phyloP scores from a whole-genome alignment of 179 eudicot species.

The Vitellaria paradoxa region DNA sequence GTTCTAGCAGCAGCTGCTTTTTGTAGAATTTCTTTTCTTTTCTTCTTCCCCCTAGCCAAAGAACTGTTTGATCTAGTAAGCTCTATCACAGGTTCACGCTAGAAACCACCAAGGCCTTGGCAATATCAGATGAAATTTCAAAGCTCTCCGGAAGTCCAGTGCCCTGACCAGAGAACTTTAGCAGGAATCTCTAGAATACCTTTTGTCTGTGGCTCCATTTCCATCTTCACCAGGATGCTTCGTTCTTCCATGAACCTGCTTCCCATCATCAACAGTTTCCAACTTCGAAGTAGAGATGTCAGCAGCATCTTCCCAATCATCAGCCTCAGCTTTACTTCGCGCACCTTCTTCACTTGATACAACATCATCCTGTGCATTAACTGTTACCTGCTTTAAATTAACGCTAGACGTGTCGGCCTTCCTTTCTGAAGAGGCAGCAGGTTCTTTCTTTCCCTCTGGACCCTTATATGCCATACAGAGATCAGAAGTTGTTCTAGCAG shows the following conservation, averaged over 20 bases:
- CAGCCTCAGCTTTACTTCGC: constrained; percentile 59
- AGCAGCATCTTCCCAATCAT: constrained; percentile 98
- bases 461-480: constrained; percentile 78
- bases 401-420: constrained; percentile 17
- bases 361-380: constrained; percentile 32
- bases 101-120: constrained; percentile 25
- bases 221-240: constrained; percentile 28
- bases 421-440: constrained; percentile 27
- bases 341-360: constrained; percentile 31
- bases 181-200: constrained; percentile 78
- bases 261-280: constrained; percentile 35
- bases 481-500: constrained; percentile 72
- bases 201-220: constrained; percentile 36
- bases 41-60: too few relatives aligned
- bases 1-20: constrained; percentile 84
- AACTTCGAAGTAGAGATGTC: constrained; percentile 64
- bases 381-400: constrained; percentile 27
- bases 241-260: constrained; percentile 19
- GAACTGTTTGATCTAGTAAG: too few relatives aligned
- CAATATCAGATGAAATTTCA: constrained; percentile 43
- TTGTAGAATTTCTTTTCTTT: constrained; percentile 50
- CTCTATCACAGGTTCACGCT: not conserved
- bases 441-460: constrained; percentile 63
- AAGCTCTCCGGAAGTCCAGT: constrained; percentile 67
- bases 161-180: constrained; percentile 64